Evolutionary conservation across 192 early-diverging fungal species (phyloP).

Genomic region (Lobosporangium transversale): DNA sequence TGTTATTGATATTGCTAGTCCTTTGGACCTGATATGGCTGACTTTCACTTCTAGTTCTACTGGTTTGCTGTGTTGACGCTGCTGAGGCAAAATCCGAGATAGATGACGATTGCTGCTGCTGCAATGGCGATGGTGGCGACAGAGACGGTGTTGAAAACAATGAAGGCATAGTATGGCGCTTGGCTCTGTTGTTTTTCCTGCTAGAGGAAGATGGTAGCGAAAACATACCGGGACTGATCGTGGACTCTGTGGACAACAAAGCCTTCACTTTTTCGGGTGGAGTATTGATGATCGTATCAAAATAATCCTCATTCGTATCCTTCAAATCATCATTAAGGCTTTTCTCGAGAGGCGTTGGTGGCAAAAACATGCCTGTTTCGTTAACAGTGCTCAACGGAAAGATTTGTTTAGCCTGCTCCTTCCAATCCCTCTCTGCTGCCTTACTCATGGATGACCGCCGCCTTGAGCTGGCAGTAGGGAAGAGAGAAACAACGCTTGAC

Average conservation of each 20-base stretch:
- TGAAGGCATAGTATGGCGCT: constrained; percentile 18
- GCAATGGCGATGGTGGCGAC: no score
- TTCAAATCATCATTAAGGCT: constrained; percentile 5
- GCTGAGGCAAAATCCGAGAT: no score
- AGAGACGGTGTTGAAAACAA: not conserved
- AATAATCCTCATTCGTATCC: constrained; percentile 8
- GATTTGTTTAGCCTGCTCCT: constrained; percentile 28
- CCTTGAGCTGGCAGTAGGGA: constrained; percentile 3
- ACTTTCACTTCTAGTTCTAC: no score
- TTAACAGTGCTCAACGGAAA: constrained; percentile 35
- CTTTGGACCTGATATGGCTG: not conserved
- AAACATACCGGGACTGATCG: constrained; percentile 40
- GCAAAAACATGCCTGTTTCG: constrained; percentile 22
- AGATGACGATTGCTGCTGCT: no score
- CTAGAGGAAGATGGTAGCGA: constrained; percentile 20
- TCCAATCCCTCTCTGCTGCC: constrained; percentile 19
- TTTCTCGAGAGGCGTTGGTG: constrained; percentile 17
- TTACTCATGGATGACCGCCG: constrained; percentile 5
- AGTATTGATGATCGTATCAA: constrained; percentile 21
- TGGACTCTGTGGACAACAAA: constrained; percentile 37
- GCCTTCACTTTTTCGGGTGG: constrained; percentile 21
- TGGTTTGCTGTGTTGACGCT: no score
- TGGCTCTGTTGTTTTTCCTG: constrained; percentile 18
- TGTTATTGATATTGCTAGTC: not conserved
- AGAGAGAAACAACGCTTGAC: not conserved